Conservation (phyloP, 306 rosid species). For the Gastrolobium villosum region DNA sequence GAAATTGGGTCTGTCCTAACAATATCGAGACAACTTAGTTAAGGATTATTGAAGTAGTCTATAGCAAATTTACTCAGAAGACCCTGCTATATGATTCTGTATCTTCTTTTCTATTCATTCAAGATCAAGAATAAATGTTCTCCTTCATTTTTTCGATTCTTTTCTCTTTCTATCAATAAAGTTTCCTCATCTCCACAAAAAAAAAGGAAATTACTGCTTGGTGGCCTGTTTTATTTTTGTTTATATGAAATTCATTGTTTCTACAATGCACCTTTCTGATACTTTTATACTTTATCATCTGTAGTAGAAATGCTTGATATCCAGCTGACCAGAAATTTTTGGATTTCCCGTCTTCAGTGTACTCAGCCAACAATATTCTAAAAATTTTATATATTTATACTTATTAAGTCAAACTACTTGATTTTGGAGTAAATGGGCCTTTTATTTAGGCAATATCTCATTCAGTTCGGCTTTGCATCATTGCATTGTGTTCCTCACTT, state of each 20-base stretch:
- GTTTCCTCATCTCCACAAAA: neutral
- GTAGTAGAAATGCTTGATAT: neutral
- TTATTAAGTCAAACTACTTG: neutral
- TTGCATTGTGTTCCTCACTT: slow-evolving; percentile 41
- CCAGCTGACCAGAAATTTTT: neutral
- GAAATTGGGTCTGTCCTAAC: neutral
- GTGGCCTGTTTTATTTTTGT: neutral
- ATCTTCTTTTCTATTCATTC: neutral
- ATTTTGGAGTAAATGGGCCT: slow-evolving; percentile 1
- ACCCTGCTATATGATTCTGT: neutral
- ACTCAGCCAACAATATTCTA: neutral
- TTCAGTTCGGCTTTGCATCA: neutral
- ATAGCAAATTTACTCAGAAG: neutral
- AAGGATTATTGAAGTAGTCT: neutral
- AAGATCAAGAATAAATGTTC: neutral
- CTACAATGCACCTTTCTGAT: neutral
- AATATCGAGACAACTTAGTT: neutral
- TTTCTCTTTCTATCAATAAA: slow-evolving; percentile 7
- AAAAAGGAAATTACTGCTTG: neutral
- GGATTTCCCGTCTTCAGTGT: neutral
- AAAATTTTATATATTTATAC: neutral
- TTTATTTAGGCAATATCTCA: neutral
- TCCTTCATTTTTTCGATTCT: neutral
- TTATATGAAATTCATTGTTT: neutral
- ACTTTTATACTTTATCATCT: neutral